phyloP scores from a whole-genome alignment of 2,329 filamentous ascomycete species.

The Penicillium sumatraense region DNA sequence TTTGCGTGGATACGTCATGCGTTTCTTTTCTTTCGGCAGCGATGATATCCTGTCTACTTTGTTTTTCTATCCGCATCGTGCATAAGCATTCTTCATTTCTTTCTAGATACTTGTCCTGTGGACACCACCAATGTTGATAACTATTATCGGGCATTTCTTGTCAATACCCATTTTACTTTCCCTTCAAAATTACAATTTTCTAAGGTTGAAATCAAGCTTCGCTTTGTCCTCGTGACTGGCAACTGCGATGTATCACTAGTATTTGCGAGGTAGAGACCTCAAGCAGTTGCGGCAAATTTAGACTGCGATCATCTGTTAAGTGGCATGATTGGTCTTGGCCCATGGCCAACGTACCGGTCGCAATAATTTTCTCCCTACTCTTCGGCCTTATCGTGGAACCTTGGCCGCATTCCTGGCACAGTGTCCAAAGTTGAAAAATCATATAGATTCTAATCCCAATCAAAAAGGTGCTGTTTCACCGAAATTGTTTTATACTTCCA shows the following conservation, averaged over 20 bases:
- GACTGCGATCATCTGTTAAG: conserved; percentile 40
- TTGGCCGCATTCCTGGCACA: too few relatives aligned
- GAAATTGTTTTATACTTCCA: not conserved
- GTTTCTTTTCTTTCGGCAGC: not conserved
- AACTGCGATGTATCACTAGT: too few relatives aligned
- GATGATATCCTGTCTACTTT: conserved; percentile 1
- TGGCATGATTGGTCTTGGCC: conserved; percentile 22
- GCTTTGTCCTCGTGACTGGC: too few relatives aligned
- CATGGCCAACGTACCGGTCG: too few relatives aligned
- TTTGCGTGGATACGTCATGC: not conserved
- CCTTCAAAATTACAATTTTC: not conserved
- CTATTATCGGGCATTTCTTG: not conserved
- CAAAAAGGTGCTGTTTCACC: not conserved
- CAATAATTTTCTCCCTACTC: too few relatives aligned
- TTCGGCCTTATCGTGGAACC: too few relatives aligned
- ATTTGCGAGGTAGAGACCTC: too few relatives aligned
- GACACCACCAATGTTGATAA: conserved; percentile 1
- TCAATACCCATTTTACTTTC: not conserved
- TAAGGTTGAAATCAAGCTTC: too few relatives aligned
- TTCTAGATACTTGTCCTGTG: conserved; percentile 3
- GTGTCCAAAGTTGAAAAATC: too few relatives aligned
- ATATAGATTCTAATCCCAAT: too few relatives aligned
- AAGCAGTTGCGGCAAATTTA: conserved; percentile 61
- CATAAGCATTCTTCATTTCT: conserved; percentile 5
- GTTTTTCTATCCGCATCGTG: not conserved